A percentile compares a stretch with the other conserved stretches of the same genome.
These are phyloP conservation scores for Exophiala xenobiotica DNA, from an alignment of 2,329 filamentous ascomycete species.

Conservation along the genomic window DNA sequence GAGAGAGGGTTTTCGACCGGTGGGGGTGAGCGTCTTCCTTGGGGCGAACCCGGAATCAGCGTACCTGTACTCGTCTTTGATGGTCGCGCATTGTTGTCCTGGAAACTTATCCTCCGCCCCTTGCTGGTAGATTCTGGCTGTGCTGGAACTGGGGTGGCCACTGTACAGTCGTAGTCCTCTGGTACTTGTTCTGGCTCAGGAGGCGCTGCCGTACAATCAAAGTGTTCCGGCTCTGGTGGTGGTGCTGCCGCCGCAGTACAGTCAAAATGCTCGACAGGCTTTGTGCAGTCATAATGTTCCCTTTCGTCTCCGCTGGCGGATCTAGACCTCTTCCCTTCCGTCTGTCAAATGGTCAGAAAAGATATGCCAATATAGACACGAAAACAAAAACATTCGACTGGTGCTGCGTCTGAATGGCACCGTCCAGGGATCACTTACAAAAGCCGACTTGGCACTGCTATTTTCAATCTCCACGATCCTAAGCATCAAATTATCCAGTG, in stretches of 20 bases:
- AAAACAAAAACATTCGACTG: no score
- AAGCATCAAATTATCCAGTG: constrained; percentile 27
- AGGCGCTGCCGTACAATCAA: constrained; percentile 10
- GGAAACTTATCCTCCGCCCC: constrained; percentile 24
- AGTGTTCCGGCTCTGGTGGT: constrained; percentile 13
- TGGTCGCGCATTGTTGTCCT: constrained; percentile 23
- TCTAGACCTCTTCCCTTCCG: neutral
- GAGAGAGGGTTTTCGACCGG: constrained; percentile 12
- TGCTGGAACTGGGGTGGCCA: neutral
- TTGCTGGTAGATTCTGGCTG: constrained; percentile 3
- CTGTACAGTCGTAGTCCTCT: neutral
- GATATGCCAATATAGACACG: no score
- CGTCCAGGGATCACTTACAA: no score
- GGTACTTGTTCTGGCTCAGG: neutral
- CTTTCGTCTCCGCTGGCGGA: constrained; percentile 6
- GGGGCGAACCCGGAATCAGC: constrained; percentile 9
- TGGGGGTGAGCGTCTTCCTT: constrained; percentile 19
- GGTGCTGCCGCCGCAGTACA: no score
- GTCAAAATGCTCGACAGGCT: constrained; percentile 7
- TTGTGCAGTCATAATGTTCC: constrained; percentile 20
- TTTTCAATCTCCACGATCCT: constrained; percentile 30
- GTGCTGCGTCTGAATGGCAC: no score
- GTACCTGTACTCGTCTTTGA: constrained; percentile 15
- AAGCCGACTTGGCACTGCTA: constrained; percentile 17
- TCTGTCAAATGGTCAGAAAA: no score